These are phyloP conservation scores for Dicorynia guianensis DNA, from an alignment of 306 rosid genomes.

Conservation along the genomic window DNA sequence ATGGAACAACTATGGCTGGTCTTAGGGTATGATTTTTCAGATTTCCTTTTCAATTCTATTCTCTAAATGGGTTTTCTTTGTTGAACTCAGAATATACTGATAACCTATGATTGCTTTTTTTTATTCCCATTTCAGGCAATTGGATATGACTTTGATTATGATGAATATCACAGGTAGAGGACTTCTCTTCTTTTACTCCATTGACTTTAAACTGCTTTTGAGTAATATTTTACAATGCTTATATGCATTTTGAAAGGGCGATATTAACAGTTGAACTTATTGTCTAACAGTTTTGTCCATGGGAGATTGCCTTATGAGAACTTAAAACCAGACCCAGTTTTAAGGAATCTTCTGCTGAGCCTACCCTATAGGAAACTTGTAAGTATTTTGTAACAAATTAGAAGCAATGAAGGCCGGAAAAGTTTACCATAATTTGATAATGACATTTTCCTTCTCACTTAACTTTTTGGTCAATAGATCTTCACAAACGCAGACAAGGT, in stretches of 20 bases:
- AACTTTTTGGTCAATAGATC: slow-evolving; percentile 53
- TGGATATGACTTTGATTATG: slow-evolving; percentile 96
- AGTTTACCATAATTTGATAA: slow-evolving; percentile 37
- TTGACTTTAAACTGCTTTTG: slow-evolving; percentile 24
- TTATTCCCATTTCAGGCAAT: slow-evolving; percentile 69
- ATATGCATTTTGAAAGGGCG: slow-evolving; percentile 33
- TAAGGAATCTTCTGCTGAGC: slow-evolving; percentile 72
- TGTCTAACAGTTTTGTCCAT: slow-evolving; percentile 76
- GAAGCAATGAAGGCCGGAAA: slow-evolving; percentile 9
- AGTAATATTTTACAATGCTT: neutral
- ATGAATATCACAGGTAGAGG: slow-evolving; percentile 86
- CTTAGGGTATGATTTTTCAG: slow-evolving; percentile 69
- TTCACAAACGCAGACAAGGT: slow-evolving; percentile 93
- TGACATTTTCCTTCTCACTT: neutral
- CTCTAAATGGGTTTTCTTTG: slow-evolving; percentile 11
- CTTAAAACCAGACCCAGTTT: slow-evolving; percentile 81
- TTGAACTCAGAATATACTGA: neutral
- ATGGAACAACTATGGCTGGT: slow-evolving; percentile 99
- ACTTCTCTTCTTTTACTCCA: slow-evolving; percentile 15
- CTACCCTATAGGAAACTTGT: slow-evolving; percentile 87
- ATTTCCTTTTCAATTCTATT: neutral
- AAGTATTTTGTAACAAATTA: slow-evolving; percentile 44
- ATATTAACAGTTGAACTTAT: slow-evolving; percentile 7
- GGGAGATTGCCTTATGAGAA: slow-evolving; percentile 96
- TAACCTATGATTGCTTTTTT: slow-evolving; percentile 13